Conservation (phyloP, 1,284 basidiomycete genomes). For the Lentinus polychrous region DNA sequence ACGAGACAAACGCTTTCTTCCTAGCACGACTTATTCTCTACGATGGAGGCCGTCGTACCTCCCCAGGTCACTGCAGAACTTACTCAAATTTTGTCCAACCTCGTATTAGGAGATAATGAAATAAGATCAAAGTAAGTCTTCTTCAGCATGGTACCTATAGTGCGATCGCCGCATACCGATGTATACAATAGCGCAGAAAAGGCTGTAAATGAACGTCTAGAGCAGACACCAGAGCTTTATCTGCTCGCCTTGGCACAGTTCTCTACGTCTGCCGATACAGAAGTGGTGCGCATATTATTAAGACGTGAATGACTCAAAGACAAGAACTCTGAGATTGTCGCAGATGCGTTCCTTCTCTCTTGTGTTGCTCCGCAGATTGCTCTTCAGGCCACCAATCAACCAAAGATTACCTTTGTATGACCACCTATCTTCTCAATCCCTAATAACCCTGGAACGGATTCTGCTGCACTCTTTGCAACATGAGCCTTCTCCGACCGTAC, state of each 20-base stretch:
- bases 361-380: constrained; percentile 66
- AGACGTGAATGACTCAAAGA: background rate
- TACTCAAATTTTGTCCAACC: constrained; percentile 76
- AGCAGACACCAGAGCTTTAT: constrained; percentile 70
- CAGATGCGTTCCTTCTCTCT: constrained; percentile 80
- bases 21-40: too few species aligned
- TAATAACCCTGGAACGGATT: constrained; percentile 61
- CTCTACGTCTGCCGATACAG: constrained; percentile 62
- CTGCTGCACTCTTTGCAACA: constrained; percentile 61
- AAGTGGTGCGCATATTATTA: constrained; percentile 46
- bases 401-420: constrained; percentile 54
- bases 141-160: background rate
- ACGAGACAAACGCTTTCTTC: too few species aligned
- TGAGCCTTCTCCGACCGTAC: constrained; percentile 48
- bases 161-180: background rate
- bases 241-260: constrained; percentile 71
- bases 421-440: constrained; percentile 56
- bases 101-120: constrained; percentile 73
- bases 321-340: background rate
- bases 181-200: constrained; percentile 56
- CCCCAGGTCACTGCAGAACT: constrained; percentile 63
- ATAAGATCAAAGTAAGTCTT: constrained; percentile 60
- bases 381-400: constrained; percentile 47
- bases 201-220: constrained; percentile 69
- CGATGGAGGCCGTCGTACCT: constrained; percentile 44